phyloP scores from a whole-genome alignment of 179 eudicot species.

The Vitellaria paradoxa region DNA sequence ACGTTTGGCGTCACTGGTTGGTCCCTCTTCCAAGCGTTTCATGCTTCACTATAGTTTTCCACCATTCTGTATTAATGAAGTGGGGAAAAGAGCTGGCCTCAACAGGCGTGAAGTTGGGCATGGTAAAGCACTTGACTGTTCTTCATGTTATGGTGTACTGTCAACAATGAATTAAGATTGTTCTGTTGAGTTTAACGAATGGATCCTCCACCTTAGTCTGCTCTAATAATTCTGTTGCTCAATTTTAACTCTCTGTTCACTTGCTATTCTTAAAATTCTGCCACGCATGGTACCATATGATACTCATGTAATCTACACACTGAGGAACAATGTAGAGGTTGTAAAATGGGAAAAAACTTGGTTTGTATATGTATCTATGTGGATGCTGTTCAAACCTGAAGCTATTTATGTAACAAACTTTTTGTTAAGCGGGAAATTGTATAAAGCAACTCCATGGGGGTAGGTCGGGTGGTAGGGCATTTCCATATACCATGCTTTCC shows the following conservation, averaged over 20 bases:
- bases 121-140: constrained; percentile 48
- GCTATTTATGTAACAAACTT: neutral
- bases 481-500: neutral
- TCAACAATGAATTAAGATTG: neutral
- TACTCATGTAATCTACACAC: too few species aligned
- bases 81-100: constrained; percentile 80
- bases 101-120: constrained; percentile 99
- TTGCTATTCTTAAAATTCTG: neutral
- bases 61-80: constrained; percentile 96
- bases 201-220: neutral
- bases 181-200: neutral
- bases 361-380: neutral
- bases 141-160: constrained; percentile 2
- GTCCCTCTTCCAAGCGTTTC: constrained; percentile 85
- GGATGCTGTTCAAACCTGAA: neutral
- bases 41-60: constrained; percentile 99
- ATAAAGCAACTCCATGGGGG: neutral
- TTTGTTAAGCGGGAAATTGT: neutral
- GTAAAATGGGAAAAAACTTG: neutral
- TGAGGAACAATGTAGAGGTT: neutral
- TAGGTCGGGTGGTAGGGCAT: neutral
- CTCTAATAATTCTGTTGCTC: neutral
- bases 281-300: neutral
- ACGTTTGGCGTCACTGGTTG: constrained; percentile 71
- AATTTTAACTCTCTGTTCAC: neutral